Conservation (phyloP, 768 basidiomycete species). For the Hemileccinum impolitum region DNA sequence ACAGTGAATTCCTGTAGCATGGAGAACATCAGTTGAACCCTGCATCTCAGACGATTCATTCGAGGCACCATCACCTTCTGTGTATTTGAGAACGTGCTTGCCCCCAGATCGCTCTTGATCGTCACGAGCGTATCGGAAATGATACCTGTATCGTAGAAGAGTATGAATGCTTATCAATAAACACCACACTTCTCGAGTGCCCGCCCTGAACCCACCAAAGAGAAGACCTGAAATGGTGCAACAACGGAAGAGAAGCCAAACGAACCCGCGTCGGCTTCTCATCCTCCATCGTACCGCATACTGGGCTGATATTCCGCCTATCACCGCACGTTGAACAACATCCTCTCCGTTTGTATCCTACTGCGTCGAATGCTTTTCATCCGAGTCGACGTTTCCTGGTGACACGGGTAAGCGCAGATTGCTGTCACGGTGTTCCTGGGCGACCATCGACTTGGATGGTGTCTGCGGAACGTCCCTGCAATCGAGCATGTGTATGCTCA, state of each 20-base stretch:
- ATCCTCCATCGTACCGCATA: slow-evolving; percentile 60
- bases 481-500: no score
- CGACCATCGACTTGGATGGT: background rate
- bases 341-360: slow-evolving; percentile 9
- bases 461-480: no score
- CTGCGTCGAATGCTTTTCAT: slow-evolving; percentile 3
- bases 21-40: background rate
- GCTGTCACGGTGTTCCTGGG: background rate
- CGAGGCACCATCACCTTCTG: slow-evolving; percentile 52
- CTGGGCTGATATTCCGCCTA: slow-evolving; percentile 58
- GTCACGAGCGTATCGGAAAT: slow-evolving; percentile 79
- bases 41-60: background rate
- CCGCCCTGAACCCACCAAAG: slow-evolving; percentile 50
- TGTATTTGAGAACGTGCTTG: slow-evolving; percentile 49
- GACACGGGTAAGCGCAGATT: background rate
- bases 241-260: slow-evolving; percentile 72
- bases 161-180: background rate
- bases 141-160: slow-evolving; percentile 69
- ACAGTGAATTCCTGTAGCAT: slow-evolving; percentile 61
- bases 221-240: slow-evolving; percentile 72
- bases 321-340: slow-evolving; percentile 9
- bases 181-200: no score
- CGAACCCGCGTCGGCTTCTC: slow-evolving; percentile 66
- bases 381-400: background rate
- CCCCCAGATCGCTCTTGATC: slow-evolving; percentile 64